phyloP scores from a whole-genome alignment of 805 yeast genomes.

The Starmerella apis region DNA sequence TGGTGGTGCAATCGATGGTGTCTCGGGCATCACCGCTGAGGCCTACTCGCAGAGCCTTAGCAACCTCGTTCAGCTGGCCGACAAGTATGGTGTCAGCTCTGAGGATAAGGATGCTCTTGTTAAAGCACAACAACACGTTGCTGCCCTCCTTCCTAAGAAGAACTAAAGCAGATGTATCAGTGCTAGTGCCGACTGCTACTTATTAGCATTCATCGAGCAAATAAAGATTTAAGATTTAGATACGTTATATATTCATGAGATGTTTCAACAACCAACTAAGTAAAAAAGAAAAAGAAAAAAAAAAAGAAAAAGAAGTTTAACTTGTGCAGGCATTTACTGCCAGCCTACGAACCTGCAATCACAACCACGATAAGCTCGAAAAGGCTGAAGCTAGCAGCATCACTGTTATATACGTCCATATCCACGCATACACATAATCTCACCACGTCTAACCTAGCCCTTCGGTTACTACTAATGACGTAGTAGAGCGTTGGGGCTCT shows the following conservation, averaged over 20 bases:
- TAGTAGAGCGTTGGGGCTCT: neutral
- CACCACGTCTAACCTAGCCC: neutral
- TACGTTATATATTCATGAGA: neutral
- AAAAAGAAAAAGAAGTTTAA: too few relatives aligned
- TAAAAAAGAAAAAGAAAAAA: too few relatives aligned
- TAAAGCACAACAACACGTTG: slow-evolving; percentile 2
- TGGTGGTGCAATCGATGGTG: slow-evolving; percentile 25
- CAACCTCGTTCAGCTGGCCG: slow-evolving; percentile 23
- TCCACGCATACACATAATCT: too few relatives aligned
- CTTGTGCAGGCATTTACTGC: too few relatives aligned
- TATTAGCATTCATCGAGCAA: slow-evolving; percentile 5
- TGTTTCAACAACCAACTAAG: too few relatives aligned
- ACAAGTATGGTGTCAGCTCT: slow-evolving; percentile 15
- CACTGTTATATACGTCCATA: too few relatives aligned
- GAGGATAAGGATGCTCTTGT: neutral
- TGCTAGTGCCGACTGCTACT: slow-evolving; percentile 5
- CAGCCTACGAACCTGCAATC: too few relatives aligned
- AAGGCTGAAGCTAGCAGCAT: too few relatives aligned
- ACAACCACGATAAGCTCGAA: too few relatives aligned
- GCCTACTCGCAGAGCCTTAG: slow-evolving; percentile 19
- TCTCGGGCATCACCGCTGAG: slow-evolving; percentile 24
- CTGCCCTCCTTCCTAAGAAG: slow-evolving; percentile 4
- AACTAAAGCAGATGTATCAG: neutral
- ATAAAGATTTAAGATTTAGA: neutral
- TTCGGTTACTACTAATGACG: neutral